phyloP scores from a whole-genome alignment of 1,284 basidiomycete genomes.

The Wallemia ichthyophaga region DNA sequence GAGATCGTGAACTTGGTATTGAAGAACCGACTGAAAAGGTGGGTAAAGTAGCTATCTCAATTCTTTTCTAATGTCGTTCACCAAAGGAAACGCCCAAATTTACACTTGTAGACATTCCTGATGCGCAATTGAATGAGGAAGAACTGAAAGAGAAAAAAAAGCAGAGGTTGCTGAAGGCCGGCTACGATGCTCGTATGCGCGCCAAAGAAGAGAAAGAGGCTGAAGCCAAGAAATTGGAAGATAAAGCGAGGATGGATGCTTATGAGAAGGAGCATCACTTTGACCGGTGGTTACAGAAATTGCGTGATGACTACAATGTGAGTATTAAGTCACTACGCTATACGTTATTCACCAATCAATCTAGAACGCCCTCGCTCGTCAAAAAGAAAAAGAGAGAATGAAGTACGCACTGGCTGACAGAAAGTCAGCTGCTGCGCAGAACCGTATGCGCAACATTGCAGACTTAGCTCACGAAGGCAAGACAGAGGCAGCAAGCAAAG shows the following conservation, averaged over 20 bases:
- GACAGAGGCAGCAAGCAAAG: constrained; percentile 37
- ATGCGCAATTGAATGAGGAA: constrained; percentile 79
- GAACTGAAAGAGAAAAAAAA: constrained; percentile 77
- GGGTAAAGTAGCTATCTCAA: neutral
- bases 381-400: constrained; percentile 49
- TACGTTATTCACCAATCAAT: neutral
- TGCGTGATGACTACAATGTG: neutral
- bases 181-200: constrained; percentile 67
- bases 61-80: neutral
- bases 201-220: constrained; percentile 64
- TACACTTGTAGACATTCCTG: constrained; percentile 65
- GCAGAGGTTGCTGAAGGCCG: constrained; percentile 76
- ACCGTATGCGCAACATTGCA: constrained; percentile 89
- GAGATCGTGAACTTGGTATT: constrained; percentile 39
- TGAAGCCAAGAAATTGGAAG: constrained; percentile 12
- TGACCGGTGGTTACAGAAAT: neutral
- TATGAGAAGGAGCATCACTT: neutral
- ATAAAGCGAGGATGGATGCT: constrained; percentile 28
- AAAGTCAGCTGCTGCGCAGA: constrained; percentile 83
- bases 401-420: constrained; percentile 34
- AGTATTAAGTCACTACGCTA: neutral
- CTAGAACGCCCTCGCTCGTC: constrained; percentile 34
- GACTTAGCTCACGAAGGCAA: constrained; percentile 55
- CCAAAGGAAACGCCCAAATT: constrained; percentile 44
- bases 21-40: constrained; percentile 25